phyloP scores from a whole-genome alignment of 208 protist genomes.

The Wallacemonas sp. region DNA sequence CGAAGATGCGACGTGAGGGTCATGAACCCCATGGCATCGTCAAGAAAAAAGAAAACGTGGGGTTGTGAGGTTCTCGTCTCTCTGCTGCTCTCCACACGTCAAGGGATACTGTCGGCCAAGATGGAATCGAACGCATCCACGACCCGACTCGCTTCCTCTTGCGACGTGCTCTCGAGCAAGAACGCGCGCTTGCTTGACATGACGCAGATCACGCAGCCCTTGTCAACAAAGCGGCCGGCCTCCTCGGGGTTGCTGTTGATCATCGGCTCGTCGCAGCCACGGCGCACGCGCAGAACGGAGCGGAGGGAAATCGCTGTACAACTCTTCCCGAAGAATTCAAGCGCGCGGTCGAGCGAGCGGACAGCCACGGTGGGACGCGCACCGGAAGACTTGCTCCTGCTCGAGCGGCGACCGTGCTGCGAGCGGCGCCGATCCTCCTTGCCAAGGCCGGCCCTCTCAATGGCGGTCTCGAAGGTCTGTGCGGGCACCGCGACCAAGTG shows the following conservation, averaged over 20 bases:
- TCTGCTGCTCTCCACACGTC: too few species aligned
- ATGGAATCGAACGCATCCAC: conserved; percentile 13
- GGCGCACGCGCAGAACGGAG: conserved; percentile 45
- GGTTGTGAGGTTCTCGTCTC: too few species aligned
- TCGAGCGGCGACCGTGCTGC: conserved; percentile 9
- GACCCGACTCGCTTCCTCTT: conserved; percentile 39
- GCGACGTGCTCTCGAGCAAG: conserved; percentile 44
- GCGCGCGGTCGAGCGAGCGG: conserved; percentile 31
- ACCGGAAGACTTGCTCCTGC: too few species aligned
- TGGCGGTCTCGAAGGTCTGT: conserved; percentile 25
- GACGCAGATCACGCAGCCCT: conserved; percentile 48
- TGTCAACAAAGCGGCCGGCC: conserved; percentile 30
- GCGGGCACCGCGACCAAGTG: conserved; percentile 52
- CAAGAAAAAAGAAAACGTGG: too few species aligned
- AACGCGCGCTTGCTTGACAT: conserved; percentile 53
- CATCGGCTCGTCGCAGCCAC: conserved; percentile 52
- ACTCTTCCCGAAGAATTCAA: conserved; percentile 42
- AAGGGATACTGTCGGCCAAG: conserved; percentile 2
- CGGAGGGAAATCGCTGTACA: conserved; percentile 37
- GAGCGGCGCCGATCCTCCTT: not conserved
- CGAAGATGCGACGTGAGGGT: too few species aligned
- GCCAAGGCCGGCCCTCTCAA: conserved; percentile 8
- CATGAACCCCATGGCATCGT: too few species aligned
- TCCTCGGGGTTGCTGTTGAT: conserved; percentile 20
- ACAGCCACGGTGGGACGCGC: conserved; percentile 22